These are phyloP conservation scores for Pythium vanterpoolii DNA, from an alignment of 352 stramenopile species.

Conservation along the genomic window DNA sequence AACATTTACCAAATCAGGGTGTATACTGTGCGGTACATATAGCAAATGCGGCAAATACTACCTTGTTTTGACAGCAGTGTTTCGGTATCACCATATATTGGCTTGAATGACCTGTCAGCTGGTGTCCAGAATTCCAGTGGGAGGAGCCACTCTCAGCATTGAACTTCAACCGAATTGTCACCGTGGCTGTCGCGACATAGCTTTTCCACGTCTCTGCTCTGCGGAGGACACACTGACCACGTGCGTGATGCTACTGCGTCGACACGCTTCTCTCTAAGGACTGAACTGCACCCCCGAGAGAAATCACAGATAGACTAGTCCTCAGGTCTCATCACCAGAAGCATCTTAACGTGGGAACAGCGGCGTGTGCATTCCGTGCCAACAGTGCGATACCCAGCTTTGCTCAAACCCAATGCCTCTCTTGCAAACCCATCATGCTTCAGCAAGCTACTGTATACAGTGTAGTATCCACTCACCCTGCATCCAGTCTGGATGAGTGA, in stretches of 20 bases:
- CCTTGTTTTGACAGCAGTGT: neutral
- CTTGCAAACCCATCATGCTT: too few relatives aligned
- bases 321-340: neutral
- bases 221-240: neutral
- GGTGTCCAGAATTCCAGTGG: constrained; percentile 9
- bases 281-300: too few relatives aligned
- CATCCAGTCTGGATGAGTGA: too few relatives aligned
- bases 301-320: too few relatives aligned
- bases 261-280: too few relatives aligned
- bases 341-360: neutral
- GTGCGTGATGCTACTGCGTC: neutral
- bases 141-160: neutral
- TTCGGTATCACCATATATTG: neutral
- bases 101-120: neutral
- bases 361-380: neutral
- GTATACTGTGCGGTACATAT: neutral
- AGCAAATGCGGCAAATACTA: neutral
- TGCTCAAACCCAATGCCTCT: too few relatives aligned
- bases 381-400: neutral
- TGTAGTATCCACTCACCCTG: too few relatives aligned
- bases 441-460: too few relatives aligned
- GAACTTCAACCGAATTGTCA: constrained; percentile 4
- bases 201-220: neutral
- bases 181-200: neutral
- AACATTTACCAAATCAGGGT: neutral